These are phyloP conservation scores for Mucor velutinosus DNA, from an alignment of 371 early-diverging fungal species.

Conservation along the genomic window DNA sequence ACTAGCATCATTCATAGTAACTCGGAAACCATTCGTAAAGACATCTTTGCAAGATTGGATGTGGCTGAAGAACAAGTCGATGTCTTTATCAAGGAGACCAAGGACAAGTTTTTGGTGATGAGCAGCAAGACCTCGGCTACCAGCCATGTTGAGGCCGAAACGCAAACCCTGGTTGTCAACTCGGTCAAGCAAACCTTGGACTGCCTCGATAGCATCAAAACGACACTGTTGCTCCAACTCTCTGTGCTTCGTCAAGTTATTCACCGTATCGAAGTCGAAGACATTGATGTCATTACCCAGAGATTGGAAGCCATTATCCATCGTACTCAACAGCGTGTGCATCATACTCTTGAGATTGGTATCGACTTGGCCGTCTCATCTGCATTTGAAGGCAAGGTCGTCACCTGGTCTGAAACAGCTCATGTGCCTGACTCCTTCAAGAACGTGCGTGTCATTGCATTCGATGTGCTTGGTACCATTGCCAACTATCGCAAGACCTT, in stretches of 20 bases:
- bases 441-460: slow-evolving; percentile 36
- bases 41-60: slow-evolving; percentile 19
- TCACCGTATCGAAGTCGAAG: slow-evolving; percentile 30
- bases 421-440: slow-evolving; percentile 36
- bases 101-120: slow-evolving; percentile 16
- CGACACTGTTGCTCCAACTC: slow-evolving; percentile 27
- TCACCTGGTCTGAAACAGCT: slow-evolving; percentile 44
- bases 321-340: slow-evolving; percentile 35
- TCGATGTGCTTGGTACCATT: slow-evolving; percentile 42
- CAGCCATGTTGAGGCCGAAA: slow-evolving; percentile 13
- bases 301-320: slow-evolving; percentile 20
- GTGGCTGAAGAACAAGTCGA: slow-evolving; percentile 27
- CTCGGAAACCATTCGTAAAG: slow-evolving; percentile 26
- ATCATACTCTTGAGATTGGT: slow-evolving; percentile 34
- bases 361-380: slow-evolving; percentile 32
- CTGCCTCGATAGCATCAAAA: slow-evolving; percentile 34
- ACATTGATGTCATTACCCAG: slow-evolving; percentile 22
- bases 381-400: slow-evolving; percentile 46
- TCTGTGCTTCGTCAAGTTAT: slow-evolving; percentile 32
- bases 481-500: slow-evolving; percentile 34
- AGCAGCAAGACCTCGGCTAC: slow-evolving; percentile 20
- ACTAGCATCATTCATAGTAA: slow-evolving; percentile 24
- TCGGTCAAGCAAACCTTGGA: slow-evolving; percentile 41
- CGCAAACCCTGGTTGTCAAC: slow-evolving; percentile 19
- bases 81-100: slow-evolving; percentile 17